phyloP scores from a whole-genome alignment of 2,329 filamentous ascomycete species.

The Apiospora saccharicola region DNA sequence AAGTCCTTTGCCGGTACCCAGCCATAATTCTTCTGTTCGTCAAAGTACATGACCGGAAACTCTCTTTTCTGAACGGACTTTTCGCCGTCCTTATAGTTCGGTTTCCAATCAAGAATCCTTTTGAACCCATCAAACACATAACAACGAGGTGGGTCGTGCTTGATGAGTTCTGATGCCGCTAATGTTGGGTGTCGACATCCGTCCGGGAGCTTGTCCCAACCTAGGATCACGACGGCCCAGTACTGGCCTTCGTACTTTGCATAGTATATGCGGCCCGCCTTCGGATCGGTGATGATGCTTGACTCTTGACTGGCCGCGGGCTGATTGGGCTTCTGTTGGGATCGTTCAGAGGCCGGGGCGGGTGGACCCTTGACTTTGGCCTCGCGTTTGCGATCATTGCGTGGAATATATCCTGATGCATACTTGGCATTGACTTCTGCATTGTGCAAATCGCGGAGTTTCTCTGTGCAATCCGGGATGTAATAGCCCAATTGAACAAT shows the following conservation, averaged over 20 bases:
- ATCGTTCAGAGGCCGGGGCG: neutral
- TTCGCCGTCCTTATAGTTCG: conserved; percentile 46
- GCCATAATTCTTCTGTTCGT: conserved; percentile 35
- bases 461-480: conserved; percentile 43
- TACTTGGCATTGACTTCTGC: conserved; percentile 39
- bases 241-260: conserved; percentile 39
- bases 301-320: neutral
- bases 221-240: conserved; percentile 48
- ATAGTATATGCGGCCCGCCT: conserved; percentile 45
- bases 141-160: conserved; percentile 40
- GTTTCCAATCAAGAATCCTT: conserved; percentile 46
- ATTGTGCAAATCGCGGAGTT: conserved; percentile 45
- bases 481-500: conserved; percentile 44
- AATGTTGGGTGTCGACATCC: neutral
- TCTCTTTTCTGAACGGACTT: conserved; percentile 42
- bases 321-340: neutral
- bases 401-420: conserved; percentile 40
- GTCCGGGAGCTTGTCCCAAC: conserved; percentile 41
- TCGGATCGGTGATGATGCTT: conserved; percentile 37
- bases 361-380: neutral
- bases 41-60: conserved; percentile 51
- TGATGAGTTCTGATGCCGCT: conserved; percentile 24
- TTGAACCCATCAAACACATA: conserved; percentile 41
- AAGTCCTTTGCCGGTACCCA: conserved; percentile 36
- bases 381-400: neutral